Percentiles rank a stretch among this genome's conserved stretches.
These are phyloP conservation scores for Aristolochia contorta DNA, from an alignment of 164 flowering plant species.

Conservation along the genomic window DNA sequence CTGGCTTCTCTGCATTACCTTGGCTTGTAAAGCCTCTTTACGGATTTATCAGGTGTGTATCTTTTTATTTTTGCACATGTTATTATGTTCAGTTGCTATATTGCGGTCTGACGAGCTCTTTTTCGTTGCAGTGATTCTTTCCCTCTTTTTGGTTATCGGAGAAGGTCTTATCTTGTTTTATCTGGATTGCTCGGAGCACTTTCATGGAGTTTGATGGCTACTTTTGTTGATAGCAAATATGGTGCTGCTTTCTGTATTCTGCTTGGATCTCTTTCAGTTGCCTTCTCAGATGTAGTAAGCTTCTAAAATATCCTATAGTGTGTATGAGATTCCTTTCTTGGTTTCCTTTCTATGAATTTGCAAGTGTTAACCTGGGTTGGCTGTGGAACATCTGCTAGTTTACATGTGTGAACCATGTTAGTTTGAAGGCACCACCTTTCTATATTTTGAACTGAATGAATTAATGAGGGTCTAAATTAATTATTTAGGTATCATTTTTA, in stretches of 20 bases:
- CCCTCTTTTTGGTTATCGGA: conserved; percentile 97
- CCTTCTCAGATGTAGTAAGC: conserved; percentile 99
- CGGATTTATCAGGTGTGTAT: conserved; percentile 79
- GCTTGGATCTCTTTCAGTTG: conserved; percentile 98
- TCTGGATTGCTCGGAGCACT: conserved; percentile 94
- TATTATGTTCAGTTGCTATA: conserved; percentile 1
- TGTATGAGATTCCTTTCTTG: neutral
- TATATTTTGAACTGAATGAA: too few relatives aligned
- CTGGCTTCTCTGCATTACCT: conserved; percentile 88
- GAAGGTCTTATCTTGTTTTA: conserved; percentile 89
- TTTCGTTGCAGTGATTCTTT: conserved; percentile 62
- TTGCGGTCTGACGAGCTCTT: conserved; percentile 10
- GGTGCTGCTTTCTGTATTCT: conserved; percentile 86
- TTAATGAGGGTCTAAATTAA: too few relatives aligned
- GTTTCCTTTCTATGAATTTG: too few relatives aligned
- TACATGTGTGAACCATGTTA: too few relatives aligned
- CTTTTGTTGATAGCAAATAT: conserved; percentile 80
- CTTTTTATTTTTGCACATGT: neutral
- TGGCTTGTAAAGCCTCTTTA: conserved; percentile 98
- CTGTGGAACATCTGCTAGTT: too few relatives aligned
- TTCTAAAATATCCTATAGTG: conserved; percentile 5
- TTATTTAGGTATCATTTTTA: too few relatives aligned
- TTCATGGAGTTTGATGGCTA: conserved; percentile 95
- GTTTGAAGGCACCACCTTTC: too few relatives aligned
- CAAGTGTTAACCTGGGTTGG: too few relatives aligned